Base-by-base conservation (phyloP, 2,329 filamentous ascomycete genomes). In the Aspergillus hortae region DNA sequence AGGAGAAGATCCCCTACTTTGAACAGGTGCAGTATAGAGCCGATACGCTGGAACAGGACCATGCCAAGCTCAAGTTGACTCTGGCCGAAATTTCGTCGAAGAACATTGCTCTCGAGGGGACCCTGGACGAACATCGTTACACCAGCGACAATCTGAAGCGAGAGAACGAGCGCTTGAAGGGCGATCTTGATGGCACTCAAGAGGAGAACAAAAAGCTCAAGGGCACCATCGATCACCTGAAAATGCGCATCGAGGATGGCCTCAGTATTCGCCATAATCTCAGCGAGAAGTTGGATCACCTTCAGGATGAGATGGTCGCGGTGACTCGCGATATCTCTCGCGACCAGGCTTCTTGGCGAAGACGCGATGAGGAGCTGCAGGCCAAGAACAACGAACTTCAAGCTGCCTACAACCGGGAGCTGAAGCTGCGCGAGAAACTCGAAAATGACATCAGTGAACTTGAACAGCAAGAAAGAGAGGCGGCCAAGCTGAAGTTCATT, bases 301-400 rank as follows among this genome's bases (percentile, higher is more conserved):
- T 99, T 36, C 92, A 97, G 71, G 83, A 90, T 57, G 90, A 96
- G 61, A 92, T 97, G 87, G 82, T 85, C 30, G 79, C 79, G 51
- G 89, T 90, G 45, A 86, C 89, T 48, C 84, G 84, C 44, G 87
- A 95, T 56, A 85, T 96, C 56, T 85, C 88, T 19, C 85, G 89
- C 62, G 92, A 97, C 66, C 92, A 92, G 66, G 84, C 87, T 27
- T 80, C 82, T 33, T 92, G 88, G 74, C 84, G 85, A 62, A 88
- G 88, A 73, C 87, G 74, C 52, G 82, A 85, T 60, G 78, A 84
- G 52, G 77, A 81, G n/a, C 75, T 81, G 44, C 70, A 75, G 52
- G 74, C 75, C 56, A 78, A 74, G 55, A 78, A 81, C 51, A 80
- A 83, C 48, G 68, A 80, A 30, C 71, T 85, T 38, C 77, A 77